phyloP scores from a whole-genome alignment of 1,139 yeast genomes.

The Candida sp. region DNA sequence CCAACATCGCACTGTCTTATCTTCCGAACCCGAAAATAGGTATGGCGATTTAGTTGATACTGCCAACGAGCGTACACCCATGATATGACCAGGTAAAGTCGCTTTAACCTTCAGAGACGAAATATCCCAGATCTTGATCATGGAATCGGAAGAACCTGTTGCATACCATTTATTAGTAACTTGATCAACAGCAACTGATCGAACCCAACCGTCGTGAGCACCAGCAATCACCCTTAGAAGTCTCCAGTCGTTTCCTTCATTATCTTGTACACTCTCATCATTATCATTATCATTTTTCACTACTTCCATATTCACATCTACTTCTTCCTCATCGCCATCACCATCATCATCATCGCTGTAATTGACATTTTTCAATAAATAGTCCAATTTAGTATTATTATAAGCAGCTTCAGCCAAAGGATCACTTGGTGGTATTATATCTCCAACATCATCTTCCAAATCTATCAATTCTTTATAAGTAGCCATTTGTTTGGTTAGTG shows the following conservation, averaged over 20 bases:
- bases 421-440: slow-evolving; percentile 25
- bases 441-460: slow-evolving; percentile 15
- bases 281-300: slow-evolving; percentile 1
- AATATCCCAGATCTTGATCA: slow-evolving; percentile 90
- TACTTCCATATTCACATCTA: neutral
- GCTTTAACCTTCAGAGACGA: slow-evolving; percentile 68
- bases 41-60: slow-evolving; percentile 80
- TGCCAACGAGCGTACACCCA: slow-evolving; percentile 79
- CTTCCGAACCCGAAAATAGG: slow-evolving; percentile 90
- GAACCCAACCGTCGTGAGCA: slow-evolving; percentile 94
- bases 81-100: slow-evolving; percentile 85
- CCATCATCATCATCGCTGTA: slow-evolving; percentile 1
- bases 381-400: slow-evolving; percentile 24
- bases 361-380: slow-evolving; percentile 10
- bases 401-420: slow-evolving; percentile 31
- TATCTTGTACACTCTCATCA: neutral
- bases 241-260: slow-evolving; percentile 45
- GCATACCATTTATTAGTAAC: slow-evolving; percentile 83
- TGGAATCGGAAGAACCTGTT: slow-evolving; percentile 85
- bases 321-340: slow-evolving; percentile 3
- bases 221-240: slow-evolving; percentile 67
- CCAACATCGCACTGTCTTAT: slow-evolving; percentile 95
- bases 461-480: slow-evolving; percentile 9
- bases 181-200: slow-evolving; percentile 78
- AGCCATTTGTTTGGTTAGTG: slow-evolving; percentile 4